Base-by-base conservation (phyloP, 2,329 filamentous ascomycete species). In the Simplicillium aogashimaense region DNA sequence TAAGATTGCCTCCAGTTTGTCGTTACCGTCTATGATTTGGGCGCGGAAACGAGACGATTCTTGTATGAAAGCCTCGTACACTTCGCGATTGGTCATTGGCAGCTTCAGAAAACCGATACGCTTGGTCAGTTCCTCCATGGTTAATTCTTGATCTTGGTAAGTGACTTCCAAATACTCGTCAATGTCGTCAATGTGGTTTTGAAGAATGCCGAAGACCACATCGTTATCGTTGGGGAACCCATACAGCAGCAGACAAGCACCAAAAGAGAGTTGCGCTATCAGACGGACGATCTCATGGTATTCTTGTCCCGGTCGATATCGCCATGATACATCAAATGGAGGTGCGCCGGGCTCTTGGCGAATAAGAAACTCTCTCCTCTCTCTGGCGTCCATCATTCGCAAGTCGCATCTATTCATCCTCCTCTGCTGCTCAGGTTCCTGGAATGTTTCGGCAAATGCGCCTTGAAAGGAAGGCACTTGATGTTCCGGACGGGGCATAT, bases 271-370 rank as follows among this genome's bases (percentile, higher is more conserved):
- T 61, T 97, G 90, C 13, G 90, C 81, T 55, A 94, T 76, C 37
- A 95, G 76, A 64, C 95, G 95, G 69, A 83, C 82, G 44, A 97
- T 67, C 47, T 94, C 87, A 56, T 97, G 92, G 54, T 87, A 83
- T 53, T 78, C 76, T 56, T 92, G 86, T 34, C 78, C 79, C 0
- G 79, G 73, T 39, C 81, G 78, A 57, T 84, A 81, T 43, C 82
- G 78, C 87, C 89, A 95, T 55, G 76, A 64, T 37, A 80, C 75
- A 39, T 78, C 81, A 56, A 86, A 83, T 11, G 86, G 75, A 12
- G 79, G 75, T 43, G 85, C 83, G 44, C 81, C 79, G 43, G 79
- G 72, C 30, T 72, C 69, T 46, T 78, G 76, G 44, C 84, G 79
- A 34, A 94, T 68, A 20, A 92, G 69, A 54, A 69, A 68, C 48